Evolutionary conservation across 805 yeast genomes (phyloP).

Genomic region (Starmerella powellii): DNA sequence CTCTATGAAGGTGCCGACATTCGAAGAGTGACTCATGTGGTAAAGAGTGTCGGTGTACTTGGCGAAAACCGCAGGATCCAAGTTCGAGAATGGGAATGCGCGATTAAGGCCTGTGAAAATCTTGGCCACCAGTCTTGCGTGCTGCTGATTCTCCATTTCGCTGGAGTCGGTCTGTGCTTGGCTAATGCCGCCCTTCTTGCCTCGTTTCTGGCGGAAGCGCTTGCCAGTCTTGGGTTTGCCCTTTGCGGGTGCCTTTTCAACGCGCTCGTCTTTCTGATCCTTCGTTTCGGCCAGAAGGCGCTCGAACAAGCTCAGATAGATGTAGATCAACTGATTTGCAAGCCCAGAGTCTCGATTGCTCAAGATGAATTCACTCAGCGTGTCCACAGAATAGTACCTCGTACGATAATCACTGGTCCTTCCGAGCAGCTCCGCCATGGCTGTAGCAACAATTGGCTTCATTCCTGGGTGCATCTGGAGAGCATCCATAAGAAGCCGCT

Average conservation of each 20-base stretch:
- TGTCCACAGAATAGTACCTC: slow-evolving; percentile 73
- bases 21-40: slow-evolving; percentile 84
- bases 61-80: slow-evolving; percentile 52
- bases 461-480: slow-evolving; percentile 93
- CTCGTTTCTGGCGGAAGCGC: slow-evolving; percentile 66
- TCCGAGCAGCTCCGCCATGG: slow-evolving; percentile 70
- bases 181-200: slow-evolving; percentile 51
- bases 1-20: slow-evolving; percentile 88
- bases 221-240: slow-evolving; percentile 36
- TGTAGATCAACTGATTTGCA: slow-evolving; percentile 71
- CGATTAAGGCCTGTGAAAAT: slow-evolving; percentile 89
- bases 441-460: slow-evolving; percentile 68
- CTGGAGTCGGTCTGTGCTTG: slow-evolving; percentile 24
- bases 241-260: slow-evolving; percentile 20
- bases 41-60: slow-evolving; percentile 73
- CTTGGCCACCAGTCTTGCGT: slow-evolving; percentile 75
- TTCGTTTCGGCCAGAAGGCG: slow-evolving; percentile 55
- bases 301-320: slow-evolving; percentile 79
- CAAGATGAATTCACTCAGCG: slow-evolving; percentile 85
- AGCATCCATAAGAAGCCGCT: slow-evolving; percentile 63
- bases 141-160: slow-evolving; percentile 50
- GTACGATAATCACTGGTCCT: slow-evolving; percentile 69
- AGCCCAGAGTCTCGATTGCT: slow-evolving; percentile 63
- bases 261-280: slow-evolving; percentile 29
- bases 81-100: slow-evolving; percentile 81